These are phyloP conservation scores for Iris pallida DNA, from an alignment of 116 monocot genomes.

Conservation along the genomic window DNA sequence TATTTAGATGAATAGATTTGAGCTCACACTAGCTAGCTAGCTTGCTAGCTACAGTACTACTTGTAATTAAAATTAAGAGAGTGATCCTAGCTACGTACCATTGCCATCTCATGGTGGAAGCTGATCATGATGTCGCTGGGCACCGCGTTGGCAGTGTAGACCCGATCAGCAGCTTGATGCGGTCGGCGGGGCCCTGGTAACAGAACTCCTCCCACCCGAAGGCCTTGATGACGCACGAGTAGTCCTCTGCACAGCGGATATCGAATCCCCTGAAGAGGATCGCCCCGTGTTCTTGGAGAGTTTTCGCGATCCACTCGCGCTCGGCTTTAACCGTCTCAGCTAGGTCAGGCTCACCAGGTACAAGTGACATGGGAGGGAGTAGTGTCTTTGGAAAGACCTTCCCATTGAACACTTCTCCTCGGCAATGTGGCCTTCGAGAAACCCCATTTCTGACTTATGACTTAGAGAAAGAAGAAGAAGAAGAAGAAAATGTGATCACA, in stretches of 20 bases:
- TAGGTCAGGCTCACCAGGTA: not conserved
- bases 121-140: slow-evolving; percentile 3
- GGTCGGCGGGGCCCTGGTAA: slow-evolving; percentile 18
- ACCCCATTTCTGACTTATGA: slow-evolving; percentile 14
- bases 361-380: not conserved
- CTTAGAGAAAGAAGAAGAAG: too few species aligned
- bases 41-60: too few species aligned
- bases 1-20: too few species aligned
- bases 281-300: slow-evolving; percentile 20
- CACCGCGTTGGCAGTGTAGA: slow-evolving; percentile 9
- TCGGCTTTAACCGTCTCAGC: slow-evolving; percentile 11
- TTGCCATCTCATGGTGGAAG: slow-evolving; percentile 23
- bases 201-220: slow-evolving; percentile 31
- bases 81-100: too few species aligned
- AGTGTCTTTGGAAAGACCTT: slow-evolving; percentile 28
- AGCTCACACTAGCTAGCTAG: too few species aligned
- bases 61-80: too few species aligned
- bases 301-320: slow-evolving; percentile 1
- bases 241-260: slow-evolving; percentile 18
- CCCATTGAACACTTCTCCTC: slow-evolving; percentile 14
- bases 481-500: too few species aligned
- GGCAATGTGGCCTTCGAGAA: slow-evolving; percentile 5
- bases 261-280: slow-evolving; percentile 32
- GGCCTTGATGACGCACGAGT: slow-evolving; percentile 18
- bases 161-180: slow-evolving; percentile 9